Percentiles rank a stretch among this genome's conserved stretches.
These are phyloP conservation scores for Globisporangium cylindrosporum DNA, from an alignment of 352 stramenopile genomes.

Conservation along the genomic window DNA sequence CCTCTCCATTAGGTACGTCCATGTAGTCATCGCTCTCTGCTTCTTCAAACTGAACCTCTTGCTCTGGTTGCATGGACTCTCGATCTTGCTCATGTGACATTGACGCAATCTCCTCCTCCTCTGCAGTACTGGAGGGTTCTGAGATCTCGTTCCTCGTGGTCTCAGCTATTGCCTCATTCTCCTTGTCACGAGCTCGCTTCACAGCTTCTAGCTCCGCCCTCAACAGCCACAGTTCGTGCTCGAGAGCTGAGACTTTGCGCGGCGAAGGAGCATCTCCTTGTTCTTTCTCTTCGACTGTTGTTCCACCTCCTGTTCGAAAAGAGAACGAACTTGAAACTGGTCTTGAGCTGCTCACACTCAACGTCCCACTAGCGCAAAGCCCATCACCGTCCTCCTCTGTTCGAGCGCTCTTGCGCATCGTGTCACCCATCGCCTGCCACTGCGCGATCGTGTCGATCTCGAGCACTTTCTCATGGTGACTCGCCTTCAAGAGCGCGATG, in stretches of 20 bases:
- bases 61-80: not conserved
- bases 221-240: conserved; percentile 31
- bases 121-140: not conserved
- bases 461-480: conserved; percentile 41
- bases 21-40: not conserved
- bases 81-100: not conserved
- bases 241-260: conserved; percentile 11
- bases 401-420: conserved; percentile 13
- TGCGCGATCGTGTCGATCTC: conserved; percentile 50
- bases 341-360: conserved; percentile 13
- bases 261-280: not conserved
- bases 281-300: not conserved
- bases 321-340: conserved; percentile 5
- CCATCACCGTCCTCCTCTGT: not conserved
- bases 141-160: not conserved
- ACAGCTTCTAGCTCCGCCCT: conserved; percentile 24
- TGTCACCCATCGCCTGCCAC: conserved; percentile 39
- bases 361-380: not conserved
- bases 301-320: not conserved
- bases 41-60: not conserved
- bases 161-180: not conserved
- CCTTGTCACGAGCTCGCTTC: not conserved
- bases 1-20: not conserved
- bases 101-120: not conserved
- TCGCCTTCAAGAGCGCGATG: conserved; percentile 36